Base-by-base conservation (phyloP, 164 flowering plant genomes). In the Amborella trichopoda region DNA sequence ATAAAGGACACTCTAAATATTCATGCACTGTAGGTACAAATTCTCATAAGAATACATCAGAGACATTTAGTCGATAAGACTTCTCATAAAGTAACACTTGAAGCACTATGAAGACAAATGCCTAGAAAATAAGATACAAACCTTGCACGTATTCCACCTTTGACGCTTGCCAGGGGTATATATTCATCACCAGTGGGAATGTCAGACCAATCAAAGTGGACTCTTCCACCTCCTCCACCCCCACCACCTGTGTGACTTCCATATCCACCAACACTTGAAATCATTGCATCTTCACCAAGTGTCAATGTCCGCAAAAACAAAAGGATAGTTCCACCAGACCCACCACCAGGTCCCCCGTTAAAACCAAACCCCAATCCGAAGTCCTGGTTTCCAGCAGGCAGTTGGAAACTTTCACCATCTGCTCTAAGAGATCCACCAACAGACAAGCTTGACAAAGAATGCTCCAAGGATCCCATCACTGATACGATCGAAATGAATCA, bases 381-480 rank as follows among this genome's bases (percentile, higher is more conserved):
- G 39, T 53, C 62, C 26, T 49, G 52, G 41, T 47, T 54, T 33
- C 27, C 34, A 18, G 50, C 42, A 47, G 40, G 57, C 45, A 72
- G 70, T 46, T 68, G 71, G 59, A 55, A 71, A 62, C 80, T 86
- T 71, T 69, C 80, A 40, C 98, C 98, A 67, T 90, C 91, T 47
- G 91, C 80, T 76, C 64, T 71, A 36, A 90, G 68, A 26, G 80
- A 72, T 44, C 96, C 98, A 32, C 83, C 46, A 28, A 90, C 38
- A 40, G 61, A 60, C 68, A 86, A 68, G 56, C 69, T 83, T 59
- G 76, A 47, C 45, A 86, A 54, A 16, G 96, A 65, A 54, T 82
- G 94, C 70, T 78, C 93, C 67, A 76, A 1, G n/a, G 98, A 90
- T 49, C 98, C 98, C 86, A 90, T 83, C 54, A 86, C 94, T 90